These are phyloP conservation scores for Microthlaspi erraticum DNA, from an alignment of 345 rosid species.

Conservation along the genomic window DNA sequence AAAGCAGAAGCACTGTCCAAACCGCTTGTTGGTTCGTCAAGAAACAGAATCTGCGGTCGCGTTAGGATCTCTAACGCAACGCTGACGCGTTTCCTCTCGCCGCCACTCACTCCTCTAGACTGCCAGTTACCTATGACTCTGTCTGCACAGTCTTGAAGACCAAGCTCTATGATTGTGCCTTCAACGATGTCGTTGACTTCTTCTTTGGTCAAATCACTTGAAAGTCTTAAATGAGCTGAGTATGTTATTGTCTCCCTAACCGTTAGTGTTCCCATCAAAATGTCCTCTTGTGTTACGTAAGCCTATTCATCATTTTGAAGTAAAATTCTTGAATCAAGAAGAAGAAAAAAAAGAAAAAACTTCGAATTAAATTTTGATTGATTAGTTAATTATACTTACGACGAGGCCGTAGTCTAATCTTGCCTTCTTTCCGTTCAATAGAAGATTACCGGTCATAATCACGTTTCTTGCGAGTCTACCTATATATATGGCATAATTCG, in stretches of 20 bases:
- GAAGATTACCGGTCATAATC: conserved; percentile 89
- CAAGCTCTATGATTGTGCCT: conserved; percentile 74
- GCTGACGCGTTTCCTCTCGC: conserved; percentile 84
- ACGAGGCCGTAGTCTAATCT: conserved; percentile 62
- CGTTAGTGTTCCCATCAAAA: conserved; percentile 84
- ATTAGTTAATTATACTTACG: conserved; percentile 54
- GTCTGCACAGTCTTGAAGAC: conserved; percentile 76
- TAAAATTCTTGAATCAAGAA: not conserved
- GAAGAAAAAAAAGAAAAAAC: not conserved
- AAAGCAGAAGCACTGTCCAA: conserved; percentile 91
- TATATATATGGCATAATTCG: conserved; percentile 41
- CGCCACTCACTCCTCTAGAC: conserved; percentile 86
- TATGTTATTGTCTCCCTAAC: conserved; percentile 86
- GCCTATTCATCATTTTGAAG: conserved; percentile 32
- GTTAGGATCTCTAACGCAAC: conserved; percentile 89
- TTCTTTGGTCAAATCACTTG: conserved; percentile 51
- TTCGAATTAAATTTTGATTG: not conserved
- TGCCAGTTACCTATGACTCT: conserved; percentile 84
- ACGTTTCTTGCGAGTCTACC: conserved; percentile 95
- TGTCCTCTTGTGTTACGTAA: conserved; percentile 82
- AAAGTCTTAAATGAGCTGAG: conserved; percentile 74
- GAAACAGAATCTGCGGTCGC: conserved; percentile 78
- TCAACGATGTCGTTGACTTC: conserved; percentile 68
- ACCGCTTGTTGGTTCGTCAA: conserved; percentile 96
- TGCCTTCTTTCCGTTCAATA: conserved; percentile 86